Percentiles rank a stretch among this genome's conserved stretches.
phyloP scores from a whole-genome alignment of 306 rosid species.

The Prosopis cineraria region DNA sequence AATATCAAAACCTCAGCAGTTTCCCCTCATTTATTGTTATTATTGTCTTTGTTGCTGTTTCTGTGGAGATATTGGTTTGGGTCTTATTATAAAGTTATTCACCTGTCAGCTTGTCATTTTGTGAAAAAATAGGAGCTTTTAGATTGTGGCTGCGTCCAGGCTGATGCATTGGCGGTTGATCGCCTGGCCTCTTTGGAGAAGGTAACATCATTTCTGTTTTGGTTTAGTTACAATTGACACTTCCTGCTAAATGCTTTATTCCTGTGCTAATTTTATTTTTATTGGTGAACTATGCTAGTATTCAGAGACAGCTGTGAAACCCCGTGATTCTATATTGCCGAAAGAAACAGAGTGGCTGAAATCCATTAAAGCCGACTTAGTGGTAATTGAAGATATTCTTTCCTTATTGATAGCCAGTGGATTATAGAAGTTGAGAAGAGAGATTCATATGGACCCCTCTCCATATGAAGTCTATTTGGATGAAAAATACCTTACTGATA shows the following conservation, averaged over 20 bases:
- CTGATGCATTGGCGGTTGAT: constrained; percentile 91
- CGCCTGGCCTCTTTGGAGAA: constrained; percentile 93
- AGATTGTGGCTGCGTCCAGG: constrained; percentile 95
- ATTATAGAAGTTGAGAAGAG: not conserved
- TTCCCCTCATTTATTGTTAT: too few relatives aligned
- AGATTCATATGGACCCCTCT: not conserved
- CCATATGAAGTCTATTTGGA: not conserved
- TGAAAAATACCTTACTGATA: constrained; percentile 8
- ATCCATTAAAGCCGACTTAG: constrained; percentile 87
- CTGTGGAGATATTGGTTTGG: too few relatives aligned
- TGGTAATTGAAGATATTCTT: constrained; percentile 56
- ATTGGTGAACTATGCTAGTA: constrained; percentile 52
- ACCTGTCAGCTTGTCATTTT: not conserved
- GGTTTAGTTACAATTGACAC: constrained; percentile 9
- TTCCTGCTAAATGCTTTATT: constrained; percentile 5
- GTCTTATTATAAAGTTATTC: not conserved
- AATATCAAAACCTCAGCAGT: too few relatives aligned
- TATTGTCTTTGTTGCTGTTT: too few relatives aligned
- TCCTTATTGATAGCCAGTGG: constrained; percentile 10
- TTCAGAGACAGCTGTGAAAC: constrained; percentile 88
- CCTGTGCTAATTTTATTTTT: not conserved
- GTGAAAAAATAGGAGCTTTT: constrained; percentile 61
- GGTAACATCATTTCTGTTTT: constrained; percentile 48
- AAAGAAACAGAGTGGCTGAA: constrained; percentile 79
- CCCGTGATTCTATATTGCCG: constrained; percentile 70